Evolutionary conservation across 768 basidiomycete species (phyloP).

Genomic region (Podaxis carcinomalis): DNA sequence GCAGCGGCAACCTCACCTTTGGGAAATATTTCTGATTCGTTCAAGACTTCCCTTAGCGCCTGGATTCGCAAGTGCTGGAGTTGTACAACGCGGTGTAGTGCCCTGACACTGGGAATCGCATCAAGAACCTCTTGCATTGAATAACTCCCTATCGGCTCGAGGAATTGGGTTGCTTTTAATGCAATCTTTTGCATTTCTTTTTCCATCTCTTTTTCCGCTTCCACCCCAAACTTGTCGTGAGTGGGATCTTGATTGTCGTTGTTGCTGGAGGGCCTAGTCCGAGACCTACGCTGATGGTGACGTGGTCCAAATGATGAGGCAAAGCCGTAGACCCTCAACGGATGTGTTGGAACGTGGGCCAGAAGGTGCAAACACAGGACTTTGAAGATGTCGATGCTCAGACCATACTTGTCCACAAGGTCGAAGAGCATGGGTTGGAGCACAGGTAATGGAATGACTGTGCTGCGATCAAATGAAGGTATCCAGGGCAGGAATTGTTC

Average conservation of each 20-base stretch:
- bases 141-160: constrained; percentile 58
- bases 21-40: constrained; percentile 65
- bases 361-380: constrained; percentile 48
- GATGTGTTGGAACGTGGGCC: constrained; percentile 58
- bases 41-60: constrained; percentile 44
- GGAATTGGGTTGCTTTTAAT: constrained; percentile 52
- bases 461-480: constrained; percentile 31
- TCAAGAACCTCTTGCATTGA: constrained; percentile 40
- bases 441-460: constrained; percentile 62
- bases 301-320: constrained; percentile 25
- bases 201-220: constrained; percentile 17
- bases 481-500: constrained; percentile 3
- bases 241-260: not conserved
- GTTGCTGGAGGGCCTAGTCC: not conserved
- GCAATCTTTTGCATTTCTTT: constrained; percentile 44
- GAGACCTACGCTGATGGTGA: not conserved
- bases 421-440: constrained; percentile 48
- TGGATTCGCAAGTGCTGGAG: constrained; percentile 57
- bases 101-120: constrained; percentile 50
- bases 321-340: constrained; percentile 60
- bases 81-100: constrained; percentile 60
- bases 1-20: constrained; percentile 38
- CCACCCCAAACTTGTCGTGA: not conserved
- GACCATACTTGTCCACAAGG: constrained; percentile 64
- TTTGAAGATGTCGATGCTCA: constrained; percentile 40